phyloP scores from a whole-genome alignment of 805 yeast species.

The Candida vartiovaarae region DNA sequence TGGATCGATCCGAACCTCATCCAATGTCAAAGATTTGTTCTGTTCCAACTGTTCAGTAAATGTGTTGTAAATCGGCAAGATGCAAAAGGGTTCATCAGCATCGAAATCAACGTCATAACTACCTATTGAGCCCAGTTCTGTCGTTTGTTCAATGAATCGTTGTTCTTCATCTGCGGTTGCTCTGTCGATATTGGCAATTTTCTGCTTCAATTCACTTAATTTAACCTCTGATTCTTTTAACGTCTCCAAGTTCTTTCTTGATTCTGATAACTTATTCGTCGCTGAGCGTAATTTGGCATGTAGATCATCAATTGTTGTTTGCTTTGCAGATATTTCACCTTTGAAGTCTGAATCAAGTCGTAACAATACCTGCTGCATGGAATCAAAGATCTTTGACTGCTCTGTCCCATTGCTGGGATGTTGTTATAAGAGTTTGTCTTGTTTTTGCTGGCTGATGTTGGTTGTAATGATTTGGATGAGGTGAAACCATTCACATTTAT shows the following conservation, averaged over 20 bases:
- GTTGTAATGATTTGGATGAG: background rate
- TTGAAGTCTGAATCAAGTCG: slow-evolving; percentile 54
- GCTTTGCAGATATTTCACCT: slow-evolving; percentile 47
- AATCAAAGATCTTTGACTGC: slow-evolving; percentile 37
- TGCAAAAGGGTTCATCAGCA: slow-evolving; percentile 88
- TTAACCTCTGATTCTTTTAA: slow-evolving; percentile 38
- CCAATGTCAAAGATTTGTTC: slow-evolving; percentile 19
- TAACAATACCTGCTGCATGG: slow-evolving; percentile 43
- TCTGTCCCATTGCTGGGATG: slow-evolving; percentile 10
- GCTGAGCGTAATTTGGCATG: slow-evolving; percentile 54
- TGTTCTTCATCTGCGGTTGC: slow-evolving; percentile 59
- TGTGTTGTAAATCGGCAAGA: slow-evolving; percentile 50
- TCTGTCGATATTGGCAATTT: slow-evolving; percentile 49
- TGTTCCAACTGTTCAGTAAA: slow-evolving; percentile 35
- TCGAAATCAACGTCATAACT: slow-evolving; percentile 54
- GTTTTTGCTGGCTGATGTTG: background rate
- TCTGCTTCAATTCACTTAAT: slow-evolving; percentile 45
- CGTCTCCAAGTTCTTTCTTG: slow-evolving; percentile 43
- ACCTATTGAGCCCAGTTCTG: slow-evolving; percentile 31
- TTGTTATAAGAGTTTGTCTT: background rate
- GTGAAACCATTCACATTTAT: slow-evolving; percentile 36
- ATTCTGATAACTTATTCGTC: slow-evolving; percentile 41
- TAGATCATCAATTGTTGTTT: slow-evolving; percentile 41
- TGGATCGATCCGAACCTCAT: slow-evolving; percentile 16
- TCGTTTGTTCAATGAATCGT: slow-evolving; percentile 39